Percentiles rank a stretch among this genome's conserved stretches.
Evolutionary conservation across 176 grass and related monocot genomes (phyloP).

Genomic region (maize (Zea mays)): DNA sequence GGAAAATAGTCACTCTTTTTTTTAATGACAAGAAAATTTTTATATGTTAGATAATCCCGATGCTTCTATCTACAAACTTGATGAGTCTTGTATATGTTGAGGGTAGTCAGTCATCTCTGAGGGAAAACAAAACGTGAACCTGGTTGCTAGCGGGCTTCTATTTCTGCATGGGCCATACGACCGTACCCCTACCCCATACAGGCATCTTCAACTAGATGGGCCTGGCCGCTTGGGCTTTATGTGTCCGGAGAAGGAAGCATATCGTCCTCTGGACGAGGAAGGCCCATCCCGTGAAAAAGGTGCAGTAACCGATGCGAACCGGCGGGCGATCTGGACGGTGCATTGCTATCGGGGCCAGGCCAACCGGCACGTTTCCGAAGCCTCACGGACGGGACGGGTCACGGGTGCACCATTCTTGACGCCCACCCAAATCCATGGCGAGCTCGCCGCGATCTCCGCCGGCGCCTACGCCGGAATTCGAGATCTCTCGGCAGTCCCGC

Average conservation of each 20-base stretch:
- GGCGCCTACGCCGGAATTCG: constrained; percentile 39
- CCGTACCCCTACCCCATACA: background rate
- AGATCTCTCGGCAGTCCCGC: constrained; percentile 78
- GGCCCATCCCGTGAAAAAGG: background rate
- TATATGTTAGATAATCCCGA: too few relatives aligned
- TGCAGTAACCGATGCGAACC: background rate
- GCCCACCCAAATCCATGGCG: constrained; percentile 49
- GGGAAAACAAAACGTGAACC: background rate
- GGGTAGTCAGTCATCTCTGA: background rate
- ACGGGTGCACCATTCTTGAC: background rate
- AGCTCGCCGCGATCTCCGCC: constrained; percentile 43
- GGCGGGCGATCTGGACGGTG: background rate
- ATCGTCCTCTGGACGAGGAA: background rate
- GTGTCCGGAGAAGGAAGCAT: background rate
- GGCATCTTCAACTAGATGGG: background rate
- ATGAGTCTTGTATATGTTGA: background rate
- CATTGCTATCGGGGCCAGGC: background rate
- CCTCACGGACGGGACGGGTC: background rate
- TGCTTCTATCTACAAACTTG: background rate
- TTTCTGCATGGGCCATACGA: background rate
- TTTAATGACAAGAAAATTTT: background rate
- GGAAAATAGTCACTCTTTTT: background rate
- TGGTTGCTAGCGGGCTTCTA: background rate
- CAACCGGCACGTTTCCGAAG: background rate
- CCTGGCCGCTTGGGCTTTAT: background rate